phyloP scores from a whole-genome alignment of 2,329 filamentous ascomycete genomes.

The Cryphonectria nitschkei region DNA sequence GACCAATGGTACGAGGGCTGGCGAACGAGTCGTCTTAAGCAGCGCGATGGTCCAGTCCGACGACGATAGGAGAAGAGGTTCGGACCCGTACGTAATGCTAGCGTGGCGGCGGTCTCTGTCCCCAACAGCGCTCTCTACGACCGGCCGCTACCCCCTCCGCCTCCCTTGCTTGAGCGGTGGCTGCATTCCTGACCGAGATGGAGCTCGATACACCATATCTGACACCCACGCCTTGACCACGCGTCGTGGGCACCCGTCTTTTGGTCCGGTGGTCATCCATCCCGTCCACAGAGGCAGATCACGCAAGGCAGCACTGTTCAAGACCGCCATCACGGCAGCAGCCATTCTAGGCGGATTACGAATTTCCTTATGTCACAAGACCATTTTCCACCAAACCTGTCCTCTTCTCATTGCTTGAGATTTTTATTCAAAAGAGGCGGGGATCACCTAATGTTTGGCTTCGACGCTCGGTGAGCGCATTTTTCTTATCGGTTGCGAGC shows the following conservation, averaged over 20 bases:
- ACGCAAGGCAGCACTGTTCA: conserved; percentile 11
- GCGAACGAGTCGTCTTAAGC: conserved; percentile 74
- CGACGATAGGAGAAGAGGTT: conserved; percentile 40
- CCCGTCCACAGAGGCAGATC: not conserved
- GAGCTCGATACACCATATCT: not conserved
- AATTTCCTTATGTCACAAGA: conserved; percentile 23
- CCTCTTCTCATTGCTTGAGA: conserved; percentile 10
- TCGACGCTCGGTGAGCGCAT: conserved; percentile 3
- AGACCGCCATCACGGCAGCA: not conserved
- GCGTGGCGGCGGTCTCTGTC: conserved; percentile 1
- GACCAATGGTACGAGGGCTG: conserved; percentile 96
- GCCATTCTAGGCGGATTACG: conserved; percentile 14
- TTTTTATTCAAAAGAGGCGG: conserved; percentile 22
- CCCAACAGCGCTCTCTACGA: conserved; percentile 11
- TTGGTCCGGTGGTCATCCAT: not conserved
- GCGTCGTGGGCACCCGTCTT: not conserved
- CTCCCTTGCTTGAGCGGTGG: conserved; percentile 16
- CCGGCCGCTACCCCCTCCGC: conserved; percentile 13
- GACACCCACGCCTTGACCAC: not conserved
- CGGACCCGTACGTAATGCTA: conserved; percentile 19
- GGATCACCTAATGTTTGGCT: conserved; percentile 13
- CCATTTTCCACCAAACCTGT: not conserved
- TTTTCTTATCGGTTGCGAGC: conserved; percentile 7
- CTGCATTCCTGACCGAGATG: not conserved
- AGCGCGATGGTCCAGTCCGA: conserved; percentile 47